Conservation (phyloP, 2,329 filamentous ascomycete genomes). For the Nemania sp. region DNA sequence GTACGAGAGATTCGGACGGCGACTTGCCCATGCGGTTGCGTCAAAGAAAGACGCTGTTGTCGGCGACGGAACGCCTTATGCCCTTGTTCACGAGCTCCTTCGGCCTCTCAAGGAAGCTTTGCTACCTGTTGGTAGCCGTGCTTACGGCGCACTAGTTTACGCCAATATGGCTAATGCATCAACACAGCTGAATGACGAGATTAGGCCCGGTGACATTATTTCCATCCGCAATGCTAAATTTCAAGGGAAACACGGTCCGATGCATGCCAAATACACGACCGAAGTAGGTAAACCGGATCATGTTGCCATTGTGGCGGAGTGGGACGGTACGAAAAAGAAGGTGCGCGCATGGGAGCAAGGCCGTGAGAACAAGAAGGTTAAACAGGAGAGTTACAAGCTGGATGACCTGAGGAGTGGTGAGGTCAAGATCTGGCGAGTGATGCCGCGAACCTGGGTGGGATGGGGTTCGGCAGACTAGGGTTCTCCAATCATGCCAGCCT, state of each 20-base stretch:
- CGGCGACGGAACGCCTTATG: slow-evolving; percentile 84
- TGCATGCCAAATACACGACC: slow-evolving; percentile 92
- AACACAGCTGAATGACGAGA: slow-evolving; percentile 90
- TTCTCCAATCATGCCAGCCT: slow-evolving; percentile 43
- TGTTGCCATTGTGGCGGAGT: slow-evolving; percentile 91
- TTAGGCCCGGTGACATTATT: slow-evolving; percentile 91
- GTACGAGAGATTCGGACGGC: slow-evolving; percentile 83
- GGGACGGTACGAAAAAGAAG: slow-evolving; percentile 99
- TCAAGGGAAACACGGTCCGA: slow-evolving; percentile 92
- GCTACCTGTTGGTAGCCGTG: slow-evolving; percentile 84
- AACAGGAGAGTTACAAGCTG: slow-evolving; percentile 92
- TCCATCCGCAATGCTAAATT: slow-evolving; percentile 93
- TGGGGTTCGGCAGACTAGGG: slow-evolving; percentile 77
- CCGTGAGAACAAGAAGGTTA: slow-evolving; percentile 91
- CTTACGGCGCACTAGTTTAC: slow-evolving; percentile 93
- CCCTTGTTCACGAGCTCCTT: slow-evolving; percentile 83
- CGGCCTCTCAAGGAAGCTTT: slow-evolving; percentile 79
- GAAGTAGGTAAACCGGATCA: slow-evolving; percentile 93
- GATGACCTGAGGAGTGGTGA: slow-evolving; percentile 93
- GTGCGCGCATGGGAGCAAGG: slow-evolving; percentile 96
- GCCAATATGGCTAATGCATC: slow-evolving; percentile 94
- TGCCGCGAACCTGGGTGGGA: slow-evolving; percentile 91
- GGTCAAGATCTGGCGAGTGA: slow-evolving; percentile 96
- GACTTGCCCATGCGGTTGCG: slow-evolving; percentile 76
- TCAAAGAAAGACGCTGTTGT: slow-evolving; percentile 83